Percentiles rank a stretch among this genome's conserved stretches.
Evolutionary conservation across 306 rosid species (phyloP).

Genomic region (Hippophae tibetana): DNA sequence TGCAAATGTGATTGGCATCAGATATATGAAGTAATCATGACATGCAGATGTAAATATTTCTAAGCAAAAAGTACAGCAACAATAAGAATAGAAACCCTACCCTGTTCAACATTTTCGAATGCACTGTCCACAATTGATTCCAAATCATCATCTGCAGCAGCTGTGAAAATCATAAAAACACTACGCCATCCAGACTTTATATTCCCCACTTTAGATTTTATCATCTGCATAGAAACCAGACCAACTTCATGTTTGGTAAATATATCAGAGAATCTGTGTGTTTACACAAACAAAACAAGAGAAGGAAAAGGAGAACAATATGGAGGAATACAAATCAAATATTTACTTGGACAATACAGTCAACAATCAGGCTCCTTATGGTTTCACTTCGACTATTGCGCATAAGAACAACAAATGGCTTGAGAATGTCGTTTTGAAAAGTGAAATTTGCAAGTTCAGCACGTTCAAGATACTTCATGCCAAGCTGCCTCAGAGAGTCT

Average conservation of each 20-base stretch:
- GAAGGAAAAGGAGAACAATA: not conserved
- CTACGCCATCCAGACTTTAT: slow-evolving; percentile 98
- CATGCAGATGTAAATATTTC: slow-evolving; percentile 11
- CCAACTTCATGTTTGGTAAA: slow-evolving; percentile 20
- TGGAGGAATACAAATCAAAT: slow-evolving; percentile 6
- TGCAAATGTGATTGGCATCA: slow-evolving; percentile 38
- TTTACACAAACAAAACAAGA: not conserved
- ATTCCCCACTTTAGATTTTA: slow-evolving; percentile 94
- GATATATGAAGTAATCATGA: slow-evolving; percentile 21
- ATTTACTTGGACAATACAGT: slow-evolving; percentile 94
- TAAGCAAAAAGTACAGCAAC: slow-evolving; percentile 12
- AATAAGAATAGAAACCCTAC: slow-evolving; percentile 33
- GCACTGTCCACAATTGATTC: slow-evolving; percentile 97
- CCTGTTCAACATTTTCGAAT: slow-evolving; percentile 98
- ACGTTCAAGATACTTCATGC: slow-evolving; percentile 98
- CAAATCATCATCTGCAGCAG: slow-evolving; percentile 96
- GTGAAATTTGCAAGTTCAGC: slow-evolving; percentile 92
- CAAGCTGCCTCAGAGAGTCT: slow-evolving; percentile 94
- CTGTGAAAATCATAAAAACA: slow-evolving; percentile 96
- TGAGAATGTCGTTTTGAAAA: slow-evolving; percentile 96
- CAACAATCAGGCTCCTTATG: slow-evolving; percentile 87
- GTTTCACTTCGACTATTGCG: slow-evolving; percentile 94
- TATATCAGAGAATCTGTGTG: slow-evolving; percentile 3
- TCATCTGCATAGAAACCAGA: slow-evolving; percentile 58
- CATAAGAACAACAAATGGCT: slow-evolving; percentile 98